Conservation (phyloP, 495 filamentous ascomycete species). For the Penicillium goetzii region DNA sequence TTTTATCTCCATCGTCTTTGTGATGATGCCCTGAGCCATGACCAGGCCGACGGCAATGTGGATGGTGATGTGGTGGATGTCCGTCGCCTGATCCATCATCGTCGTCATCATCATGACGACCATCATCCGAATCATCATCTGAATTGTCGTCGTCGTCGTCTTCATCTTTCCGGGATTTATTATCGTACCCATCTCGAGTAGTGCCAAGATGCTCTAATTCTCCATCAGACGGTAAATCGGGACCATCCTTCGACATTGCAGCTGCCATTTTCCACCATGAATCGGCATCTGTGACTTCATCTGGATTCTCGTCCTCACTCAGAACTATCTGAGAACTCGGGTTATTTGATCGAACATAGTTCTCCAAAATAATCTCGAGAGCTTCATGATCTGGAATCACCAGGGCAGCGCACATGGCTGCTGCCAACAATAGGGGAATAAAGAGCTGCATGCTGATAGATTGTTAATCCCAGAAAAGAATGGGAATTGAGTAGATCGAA, state of each 20-base stretch:
- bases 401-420: conserved; percentile 55
- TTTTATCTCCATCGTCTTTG: too few species aligned
- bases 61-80: background rate
- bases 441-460: conserved; percentile 51
- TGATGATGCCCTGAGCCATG: background rate
- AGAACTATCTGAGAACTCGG: background rate
- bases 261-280: background rate
- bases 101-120: background rate
- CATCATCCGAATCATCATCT: background rate
- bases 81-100: background rate
- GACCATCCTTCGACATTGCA: background rate
- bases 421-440: conserved; percentile 53
- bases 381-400: conserved; percentile 61
- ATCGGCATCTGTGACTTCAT: conserved; percentile 34
- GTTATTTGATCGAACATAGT: background rate
- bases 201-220: background rate
- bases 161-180: background rate
- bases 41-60: background rate
- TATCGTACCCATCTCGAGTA: background rate
- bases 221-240: background rate
- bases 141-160: background rate
- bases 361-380: conserved; percentile 31
- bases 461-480: background rate
- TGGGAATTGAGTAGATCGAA: background rate
- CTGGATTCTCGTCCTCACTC: conserved; percentile 12